Conservation (phyloP, 1,284 basidiomycete species). For the Sphagnurus paluster region DNA sequence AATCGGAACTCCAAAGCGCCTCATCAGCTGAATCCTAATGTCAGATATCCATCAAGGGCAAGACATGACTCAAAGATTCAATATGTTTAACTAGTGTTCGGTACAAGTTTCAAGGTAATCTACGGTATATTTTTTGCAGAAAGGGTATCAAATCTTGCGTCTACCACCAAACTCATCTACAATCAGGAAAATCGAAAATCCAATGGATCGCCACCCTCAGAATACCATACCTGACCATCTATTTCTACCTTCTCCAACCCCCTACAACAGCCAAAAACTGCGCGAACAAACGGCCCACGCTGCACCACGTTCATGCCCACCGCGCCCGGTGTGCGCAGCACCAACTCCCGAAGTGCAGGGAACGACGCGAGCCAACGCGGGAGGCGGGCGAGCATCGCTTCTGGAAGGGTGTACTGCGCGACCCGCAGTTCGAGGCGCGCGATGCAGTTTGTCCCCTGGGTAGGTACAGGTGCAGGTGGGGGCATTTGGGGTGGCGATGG, state of each 20-base stretch:
- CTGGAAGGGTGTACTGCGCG: conserved; percentile 19
- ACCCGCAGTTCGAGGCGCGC: conserved; percentile 19
- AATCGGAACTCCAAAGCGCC: too few species aligned
- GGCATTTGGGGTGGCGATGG: too few species aligned
- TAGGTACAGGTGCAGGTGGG: not conserved
- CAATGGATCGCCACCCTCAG: conserved; percentile 2
- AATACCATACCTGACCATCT: conserved; percentile 11
- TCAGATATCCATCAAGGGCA: too few species aligned
- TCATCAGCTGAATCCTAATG: too few species aligned
- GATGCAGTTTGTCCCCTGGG: conserved; percentile 1
- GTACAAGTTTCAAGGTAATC: too few species aligned
- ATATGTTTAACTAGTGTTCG: too few species aligned
- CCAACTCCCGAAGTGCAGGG: conserved; percentile 14
- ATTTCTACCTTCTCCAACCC: conserved; percentile 18
- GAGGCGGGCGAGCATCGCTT: conserved; percentile 14
- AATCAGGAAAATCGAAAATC: too few species aligned
- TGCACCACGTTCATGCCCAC: conserved; percentile 12
- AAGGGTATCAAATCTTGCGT: too few species aligned
- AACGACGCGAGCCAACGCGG: conserved; percentile 22
- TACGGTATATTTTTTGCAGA: too few species aligned
- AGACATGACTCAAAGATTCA: too few species aligned
- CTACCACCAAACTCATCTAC: too few species aligned
- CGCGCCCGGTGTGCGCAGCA: conserved; percentile 15
- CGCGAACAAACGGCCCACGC: conserved; percentile 10
- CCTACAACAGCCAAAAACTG: conserved; percentile 17